A percentile compares a stretch with the other conserved stretches of the same genome.
Evolutionary conservation across 129 eudicot species (phyloP).

Genomic region (Arctium lappa): DNA sequence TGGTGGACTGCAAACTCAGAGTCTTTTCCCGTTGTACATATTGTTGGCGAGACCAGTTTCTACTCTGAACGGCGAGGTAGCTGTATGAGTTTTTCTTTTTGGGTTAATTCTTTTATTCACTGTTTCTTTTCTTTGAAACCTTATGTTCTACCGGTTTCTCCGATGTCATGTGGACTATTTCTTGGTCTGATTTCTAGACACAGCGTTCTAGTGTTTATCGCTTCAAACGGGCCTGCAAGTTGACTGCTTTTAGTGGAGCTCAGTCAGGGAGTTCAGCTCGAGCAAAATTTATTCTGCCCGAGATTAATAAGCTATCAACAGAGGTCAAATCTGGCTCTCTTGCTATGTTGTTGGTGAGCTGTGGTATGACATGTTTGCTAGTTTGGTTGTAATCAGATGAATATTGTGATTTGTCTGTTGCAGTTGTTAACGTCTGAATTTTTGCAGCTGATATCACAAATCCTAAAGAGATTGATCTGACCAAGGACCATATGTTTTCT

Average conservation of each 20-base stretch:
- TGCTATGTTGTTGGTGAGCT: slow-evolving; percentile 70
- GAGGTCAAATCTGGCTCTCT: slow-evolving; percentile 61
- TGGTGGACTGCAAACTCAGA: slow-evolving; percentile 42
- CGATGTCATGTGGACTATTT: slow-evolving; percentile 18
- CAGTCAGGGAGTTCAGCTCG: slow-evolving; percentile 31
- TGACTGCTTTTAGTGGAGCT: slow-evolving; percentile 41
- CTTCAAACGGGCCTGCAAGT: slow-evolving; percentile 49
- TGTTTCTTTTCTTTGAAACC: not conserved
- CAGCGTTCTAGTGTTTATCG: slow-evolving; percentile 69
- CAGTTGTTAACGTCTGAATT: slow-evolving; percentile 2
- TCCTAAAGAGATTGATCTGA: slow-evolving; percentile 32
- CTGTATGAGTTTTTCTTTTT: not conserved
- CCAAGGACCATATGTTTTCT: slow-evolving; percentile 43
- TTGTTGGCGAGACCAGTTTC: slow-evolving; percentile 64
- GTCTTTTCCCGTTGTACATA: slow-evolving; percentile 67
- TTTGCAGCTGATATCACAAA: slow-evolving; percentile 43
- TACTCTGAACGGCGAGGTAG: slow-evolving; percentile 54
- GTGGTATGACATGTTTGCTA: slow-evolving; percentile 50
- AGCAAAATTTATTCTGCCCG: slow-evolving; percentile 78
- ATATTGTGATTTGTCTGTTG: not conserved
- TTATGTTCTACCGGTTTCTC: slow-evolving; percentile 13
- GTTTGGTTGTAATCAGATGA: not conserved
- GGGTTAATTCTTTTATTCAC: not conserved
- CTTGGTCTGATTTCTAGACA: slow-evolving; percentile 6
- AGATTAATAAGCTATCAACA: slow-evolving; percentile 56